Evolutionary conservation across 163 green algal species (phyloP).

Genomic region (Scenedesmus sp.): DNA sequence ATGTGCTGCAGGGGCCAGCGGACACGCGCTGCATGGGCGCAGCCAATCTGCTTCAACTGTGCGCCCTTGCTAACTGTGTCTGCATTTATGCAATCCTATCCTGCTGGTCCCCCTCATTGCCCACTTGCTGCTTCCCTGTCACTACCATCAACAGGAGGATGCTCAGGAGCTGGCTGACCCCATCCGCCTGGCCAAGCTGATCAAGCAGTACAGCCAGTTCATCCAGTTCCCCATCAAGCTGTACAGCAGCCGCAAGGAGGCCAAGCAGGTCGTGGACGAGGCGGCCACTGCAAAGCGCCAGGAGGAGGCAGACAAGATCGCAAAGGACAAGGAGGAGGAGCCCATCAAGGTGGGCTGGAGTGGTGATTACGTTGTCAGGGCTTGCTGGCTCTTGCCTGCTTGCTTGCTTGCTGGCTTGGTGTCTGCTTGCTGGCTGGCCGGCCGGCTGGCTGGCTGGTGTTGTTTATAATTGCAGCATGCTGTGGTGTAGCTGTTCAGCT

Average conservation of each 20-base stretch:
- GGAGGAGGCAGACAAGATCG: slow-evolving; percentile 80
- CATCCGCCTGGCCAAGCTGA: slow-evolving; percentile 82
- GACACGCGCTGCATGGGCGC: too few relatives aligned
- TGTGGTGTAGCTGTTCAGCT: too few relatives aligned
- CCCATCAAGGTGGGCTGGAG: slow-evolving; percentile 68
- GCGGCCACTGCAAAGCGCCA: slow-evolving; percentile 84
- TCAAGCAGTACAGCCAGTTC: slow-evolving; percentile 99
- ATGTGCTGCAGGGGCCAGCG: neutral
- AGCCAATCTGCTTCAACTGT: too few relatives aligned
- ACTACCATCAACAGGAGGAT: neutral
- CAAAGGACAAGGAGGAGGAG: slow-evolving; percentile 73
- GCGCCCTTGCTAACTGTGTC: too few relatives aligned
- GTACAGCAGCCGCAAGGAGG: slow-evolving; percentile 73
- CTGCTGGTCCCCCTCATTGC: neutral
- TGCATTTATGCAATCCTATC: too few relatives aligned
- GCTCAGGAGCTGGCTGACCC: slow-evolving; percentile 85
- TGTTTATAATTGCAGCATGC: too few relatives aligned
- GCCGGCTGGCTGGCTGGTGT: too few relatives aligned
- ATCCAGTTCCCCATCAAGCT: slow-evolving; percentile 98
- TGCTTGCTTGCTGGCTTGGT: neutral
- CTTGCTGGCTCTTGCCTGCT: too few relatives aligned
- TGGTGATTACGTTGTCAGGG: too few relatives aligned
- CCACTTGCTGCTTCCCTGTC: neutral
- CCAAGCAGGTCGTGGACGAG: slow-evolving; percentile 77
- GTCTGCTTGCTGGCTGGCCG: neutral